phyloP scores from a whole-genome alignment of 805 yeast species.

The Cyberlindnera samutprakarnensis region DNA sequence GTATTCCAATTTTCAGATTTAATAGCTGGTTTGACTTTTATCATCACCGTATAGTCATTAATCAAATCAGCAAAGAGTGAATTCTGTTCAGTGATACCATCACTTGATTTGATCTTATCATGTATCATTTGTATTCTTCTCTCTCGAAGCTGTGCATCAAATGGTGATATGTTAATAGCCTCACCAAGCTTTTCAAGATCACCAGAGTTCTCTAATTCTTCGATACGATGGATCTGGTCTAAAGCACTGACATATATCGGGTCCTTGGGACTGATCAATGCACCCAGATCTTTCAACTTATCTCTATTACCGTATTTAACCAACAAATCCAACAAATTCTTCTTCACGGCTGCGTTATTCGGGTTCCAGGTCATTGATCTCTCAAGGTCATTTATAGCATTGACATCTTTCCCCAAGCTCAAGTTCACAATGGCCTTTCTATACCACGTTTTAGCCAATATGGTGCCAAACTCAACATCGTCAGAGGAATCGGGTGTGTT shows the following conservation, averaged over 20 bases:
- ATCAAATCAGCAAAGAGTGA: slow-evolving; percentile 15
- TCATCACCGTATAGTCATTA: slow-evolving; percentile 22
- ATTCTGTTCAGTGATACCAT: slow-evolving; percentile 16
- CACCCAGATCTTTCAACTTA: slow-evolving; percentile 17
- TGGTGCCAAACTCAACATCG: slow-evolving; percentile 5
- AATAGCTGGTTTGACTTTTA: slow-evolving; percentile 19
- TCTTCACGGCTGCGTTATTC: slow-evolving; percentile 38
- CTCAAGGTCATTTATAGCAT: slow-evolving; percentile 47
- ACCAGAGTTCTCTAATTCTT: slow-evolving; percentile 17
- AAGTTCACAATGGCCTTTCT: slow-evolving; percentile 57
- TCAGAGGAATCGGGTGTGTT: slow-evolving; percentile 3
- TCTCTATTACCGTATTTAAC: slow-evolving; percentile 46
- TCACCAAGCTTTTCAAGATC: slow-evolving; percentile 27
- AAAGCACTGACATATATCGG: slow-evolving; percentile 11
- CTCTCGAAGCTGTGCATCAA: slow-evolving; percentile 28
- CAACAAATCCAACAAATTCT: slow-evolving; percentile 40
- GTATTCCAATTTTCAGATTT: slow-evolving; percentile 23
- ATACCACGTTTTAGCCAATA: slow-evolving; percentile 40
- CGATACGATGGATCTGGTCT: slow-evolving; percentile 12
- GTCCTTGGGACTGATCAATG: slow-evolving; percentile 6
- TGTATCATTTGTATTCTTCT: slow-evolving; percentile 26
- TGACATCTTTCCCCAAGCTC: slow-evolving; percentile 43
- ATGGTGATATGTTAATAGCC: slow-evolving; percentile 36
- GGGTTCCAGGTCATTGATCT: slow-evolving; percentile 36
- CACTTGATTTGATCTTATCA: slow-evolving; percentile 8